A percentile compares a stretch with the other conserved stretches of the same genome.
Evolutionary conservation across 176 grass and related monocot species (phyloP).

Genomic region (Saccharum officinarum): DNA sequence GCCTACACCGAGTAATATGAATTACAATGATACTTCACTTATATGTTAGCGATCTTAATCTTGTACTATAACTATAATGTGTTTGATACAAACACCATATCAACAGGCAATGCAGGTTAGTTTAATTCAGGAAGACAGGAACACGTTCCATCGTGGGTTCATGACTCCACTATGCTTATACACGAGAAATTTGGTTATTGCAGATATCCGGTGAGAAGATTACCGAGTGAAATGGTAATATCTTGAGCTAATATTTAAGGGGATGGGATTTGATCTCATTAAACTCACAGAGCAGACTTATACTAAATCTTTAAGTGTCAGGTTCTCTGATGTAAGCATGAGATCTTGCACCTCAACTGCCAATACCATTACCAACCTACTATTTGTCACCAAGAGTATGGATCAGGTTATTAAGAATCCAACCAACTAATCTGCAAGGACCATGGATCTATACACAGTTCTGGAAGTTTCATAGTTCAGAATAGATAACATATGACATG

Average conservation of each 20-base stretch:
- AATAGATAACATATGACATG: conserved; percentile 13
- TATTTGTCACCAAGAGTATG: background rate
- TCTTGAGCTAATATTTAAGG: conserved; percentile 25
- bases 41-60: background rate
- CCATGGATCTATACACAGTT: background rate
- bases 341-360: background rate
- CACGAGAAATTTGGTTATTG: conserved; percentile 11
- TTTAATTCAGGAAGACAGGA: background rate
- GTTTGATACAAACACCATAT: background rate
- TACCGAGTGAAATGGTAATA: background rate
- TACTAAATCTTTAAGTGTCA: background rate
- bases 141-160: background rate
- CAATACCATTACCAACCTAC: background rate
- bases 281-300: conserved; percentile 6
- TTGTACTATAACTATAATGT: background rate
- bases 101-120: background rate
- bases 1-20: background rate
- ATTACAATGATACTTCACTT: background rate
- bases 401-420: conserved; percentile 3
- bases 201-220: background rate
- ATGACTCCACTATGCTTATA: background rate
- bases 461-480: conserved; percentile 7
- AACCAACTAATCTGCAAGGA: background rate
- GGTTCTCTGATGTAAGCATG: conserved; percentile 12
- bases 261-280: background rate